A percentile compares a stretch with the other conserved stretches of the same genome.
These are phyloP conservation scores for Trichomonas gallinae DNA, from an alignment of 208 protist genomes.

Conservation along the genomic window DNA sequence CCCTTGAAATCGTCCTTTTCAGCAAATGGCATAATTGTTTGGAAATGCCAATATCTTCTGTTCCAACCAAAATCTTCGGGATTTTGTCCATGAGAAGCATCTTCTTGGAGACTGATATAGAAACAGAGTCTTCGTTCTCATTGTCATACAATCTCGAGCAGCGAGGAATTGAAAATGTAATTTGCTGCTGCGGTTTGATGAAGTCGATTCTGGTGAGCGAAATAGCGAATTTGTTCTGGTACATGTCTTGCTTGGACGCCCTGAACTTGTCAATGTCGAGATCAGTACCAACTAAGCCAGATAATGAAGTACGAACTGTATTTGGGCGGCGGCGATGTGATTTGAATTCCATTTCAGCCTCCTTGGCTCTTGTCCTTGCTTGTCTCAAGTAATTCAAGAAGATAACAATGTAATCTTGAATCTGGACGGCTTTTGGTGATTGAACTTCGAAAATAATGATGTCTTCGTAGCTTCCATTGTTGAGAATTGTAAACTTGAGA, in stretches of 20 bases:
- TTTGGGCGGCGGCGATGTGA: background rate
- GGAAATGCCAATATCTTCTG: background rate
- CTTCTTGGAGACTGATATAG: no score
- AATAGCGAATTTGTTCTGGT: background rate
- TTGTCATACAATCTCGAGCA: background rate
- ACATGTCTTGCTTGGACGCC: background rate
- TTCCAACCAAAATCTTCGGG: background rate
- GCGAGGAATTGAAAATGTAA: background rate
- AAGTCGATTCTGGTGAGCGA: background rate
- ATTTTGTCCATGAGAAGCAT: no score
- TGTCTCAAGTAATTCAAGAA: background rate
- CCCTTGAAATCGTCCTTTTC: background rate
- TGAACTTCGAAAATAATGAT: background rate
- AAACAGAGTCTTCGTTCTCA: background rate
- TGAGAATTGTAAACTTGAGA: background rate
- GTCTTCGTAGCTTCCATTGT: background rate
- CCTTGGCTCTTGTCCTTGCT: background rate
- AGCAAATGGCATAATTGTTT: background rate
- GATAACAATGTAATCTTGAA: background rate
- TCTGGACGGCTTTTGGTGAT: background rate
- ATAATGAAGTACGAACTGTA: background rate
- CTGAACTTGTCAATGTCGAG: background rate
- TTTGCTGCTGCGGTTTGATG: background rate
- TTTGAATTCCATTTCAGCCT: background rate
- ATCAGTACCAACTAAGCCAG: background rate